Evolutionary conservation across 176 grass and related monocot genomes (phyloP), one percentile per base, ranked within the genome.

Genomic region (Oryza australiensis): DNA sequence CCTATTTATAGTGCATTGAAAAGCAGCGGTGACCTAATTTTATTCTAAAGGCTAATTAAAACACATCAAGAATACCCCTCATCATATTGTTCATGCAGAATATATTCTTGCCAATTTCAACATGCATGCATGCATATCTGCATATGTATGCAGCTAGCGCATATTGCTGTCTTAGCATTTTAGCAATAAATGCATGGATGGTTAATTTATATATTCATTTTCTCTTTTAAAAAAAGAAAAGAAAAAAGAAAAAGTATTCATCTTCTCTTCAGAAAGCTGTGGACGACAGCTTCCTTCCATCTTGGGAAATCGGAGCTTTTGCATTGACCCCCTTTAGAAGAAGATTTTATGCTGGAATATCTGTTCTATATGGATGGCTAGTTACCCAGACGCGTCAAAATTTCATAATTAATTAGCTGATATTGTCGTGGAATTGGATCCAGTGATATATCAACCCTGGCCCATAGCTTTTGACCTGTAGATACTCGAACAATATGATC

Each of bases 341-440:
- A 9, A 68, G 70, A 68, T 81, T 80, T 68, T 87, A n/a, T 70
- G 27, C 71, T 62, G 35, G 71, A 69, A 81, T 81, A 87, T 87
- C 64, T 62, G 14, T 41, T 57, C 32, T 41, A 55, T n/a, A 40
- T 48, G 80, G 32, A 55, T 40, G 38, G 33, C 34, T 72, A 72
- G 16, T 32, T 34, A 30, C 34, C 13, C 38, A 42, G 68, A 43
- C 13, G 53, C 26, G 59, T n/a, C 68, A 23, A 59, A 59, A 59
- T 59, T 64, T 3, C 14, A 64, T 64, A 2, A 30, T 7, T 64
- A 64, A 64, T 46, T 45, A 64, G 35, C 20, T 22, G 24, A 22
- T 16, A 33, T 18, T 60, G 22, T 48, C 18, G 12, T 62, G 28
- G 12, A 16, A 4, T 42, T 20, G 23, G 24, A 41, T 27, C 9